A percentile compares a stretch with the other conserved stretches of the same genome.
phyloP scores from a whole-genome alignment of 768 basidiomycete species.

The Dioszegia aurantiaca region DNA sequence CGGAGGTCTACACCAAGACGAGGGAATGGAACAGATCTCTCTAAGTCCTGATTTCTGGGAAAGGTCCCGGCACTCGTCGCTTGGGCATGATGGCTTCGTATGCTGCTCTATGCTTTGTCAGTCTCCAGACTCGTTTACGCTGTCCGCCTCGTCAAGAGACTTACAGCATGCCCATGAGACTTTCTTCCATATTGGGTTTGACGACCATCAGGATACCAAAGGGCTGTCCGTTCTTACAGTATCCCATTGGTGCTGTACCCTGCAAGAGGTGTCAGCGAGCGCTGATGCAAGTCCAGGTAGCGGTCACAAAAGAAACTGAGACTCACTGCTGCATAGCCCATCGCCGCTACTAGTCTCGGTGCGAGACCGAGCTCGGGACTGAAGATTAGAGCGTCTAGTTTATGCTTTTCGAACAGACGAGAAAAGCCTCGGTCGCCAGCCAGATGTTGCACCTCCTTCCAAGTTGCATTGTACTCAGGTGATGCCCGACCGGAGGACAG shows the following conservation, averaged over 20 bases:
- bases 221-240: conserved; percentile 4
- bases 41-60: no score
- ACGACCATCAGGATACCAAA: neutral
- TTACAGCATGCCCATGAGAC: neutral
- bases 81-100: conserved; percentile 1
- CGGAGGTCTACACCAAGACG: no score
- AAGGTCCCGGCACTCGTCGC: neutral
- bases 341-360: conserved; percentile 20
- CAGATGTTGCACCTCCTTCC: conserved; percentile 19
- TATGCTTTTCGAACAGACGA: conserved; percentile 29
- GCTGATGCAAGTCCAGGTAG: no score
- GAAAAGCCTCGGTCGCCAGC: conserved; percentile 26
- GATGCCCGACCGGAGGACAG: conserved; percentile 27
- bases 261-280: neutral
- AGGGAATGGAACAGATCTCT: no score
- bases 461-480: conserved; percentile 22
- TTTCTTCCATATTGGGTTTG: neutral
- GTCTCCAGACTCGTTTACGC: neutral
- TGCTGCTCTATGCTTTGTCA: neutral
- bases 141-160: neutral
- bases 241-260: conserved; percentile 25
- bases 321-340: conserved; percentile 36
- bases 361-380: conserved; percentile 31
- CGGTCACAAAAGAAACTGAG: neutral
- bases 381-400: conserved; percentile 37